Conservation (phyloP, 2,329 filamentous ascomycete species). For the Hymenoscyphus salicellus region DNA sequence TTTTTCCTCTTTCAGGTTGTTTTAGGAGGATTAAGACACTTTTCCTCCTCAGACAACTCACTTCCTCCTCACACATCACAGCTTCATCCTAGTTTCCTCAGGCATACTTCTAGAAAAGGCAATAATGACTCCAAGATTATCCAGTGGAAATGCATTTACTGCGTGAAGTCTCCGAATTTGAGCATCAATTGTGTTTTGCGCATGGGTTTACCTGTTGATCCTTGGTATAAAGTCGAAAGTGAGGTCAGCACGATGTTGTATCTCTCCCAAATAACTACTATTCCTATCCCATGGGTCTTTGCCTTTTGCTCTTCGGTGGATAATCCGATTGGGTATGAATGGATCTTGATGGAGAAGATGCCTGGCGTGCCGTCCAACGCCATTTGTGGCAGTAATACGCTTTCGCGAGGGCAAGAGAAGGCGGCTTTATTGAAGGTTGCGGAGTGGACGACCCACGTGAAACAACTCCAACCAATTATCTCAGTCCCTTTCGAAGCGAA, state of each 20-base stretch:
- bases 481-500: no score
- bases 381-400: background rate
- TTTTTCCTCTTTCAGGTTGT: no score
- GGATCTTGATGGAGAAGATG: background rate
- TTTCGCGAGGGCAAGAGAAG: background rate
- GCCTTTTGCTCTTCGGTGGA: background rate
- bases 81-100: no score
- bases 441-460: background rate
- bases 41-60: no score
- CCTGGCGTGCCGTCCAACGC: background rate
- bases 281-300: background rate
- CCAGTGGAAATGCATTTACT: background rate
- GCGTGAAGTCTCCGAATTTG: background rate
- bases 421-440: background rate
- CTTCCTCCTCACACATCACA: no score
- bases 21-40: no score
- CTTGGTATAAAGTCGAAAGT: background rate
- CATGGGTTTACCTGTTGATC: background rate
- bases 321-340: background rate
- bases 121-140: no score
- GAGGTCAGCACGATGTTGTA: background rate
- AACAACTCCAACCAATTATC: background rate
- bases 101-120: no score
- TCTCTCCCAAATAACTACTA: background rate
- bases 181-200: background rate